Base-by-base conservation (phyloP, 345 rosid species). In the Gossypium ekmanianum region DNA sequence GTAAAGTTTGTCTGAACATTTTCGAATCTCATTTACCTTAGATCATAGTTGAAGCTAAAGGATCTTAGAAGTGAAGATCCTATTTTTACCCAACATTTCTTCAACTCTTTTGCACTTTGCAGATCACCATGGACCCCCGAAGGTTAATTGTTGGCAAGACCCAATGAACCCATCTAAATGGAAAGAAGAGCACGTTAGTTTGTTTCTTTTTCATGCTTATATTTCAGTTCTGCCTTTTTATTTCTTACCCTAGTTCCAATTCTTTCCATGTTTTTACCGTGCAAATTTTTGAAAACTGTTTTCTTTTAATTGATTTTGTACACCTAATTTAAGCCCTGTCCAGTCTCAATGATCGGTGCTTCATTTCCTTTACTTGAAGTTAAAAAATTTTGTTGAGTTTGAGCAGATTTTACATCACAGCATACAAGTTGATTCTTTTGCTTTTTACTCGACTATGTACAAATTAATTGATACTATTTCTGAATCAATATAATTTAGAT, bases 181-280 rank as follows among this genome's bases (percentile, higher is more conserved):
- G 98, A 95, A 95, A 79, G 98, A 93, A 76, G 98, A 95, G 81
- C 97, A 95, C 34, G 98, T 92, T 56, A 86, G 92, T 87, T 27
- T 54, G 47, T 29, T 76, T 64, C 43, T 58, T 29, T 61, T 55
- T 34, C 57, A 39, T 2, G 44, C 43, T 22, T 27, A 0, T 66
- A 18, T 41, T 66, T 52, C 67, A 20, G 55, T 62, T 34, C 39
- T 62, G 11, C 3, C 43, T 41, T 27, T 34, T 43, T 22, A 44
- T 43, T 65, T 22, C 54, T 20, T 45, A 45, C 39, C 18, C 55
- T 50, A 9, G 22, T 68, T 26, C 43, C n/a, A 20, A 18, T 7
- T 24, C 50, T 22, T 48, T 47, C 51, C 51, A 11, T 47, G 51
- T 2, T 16, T 4, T 18, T 13, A 8, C 22, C 51, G 48, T 65